These are phyloP conservation scores for Aspergillus amoenus DNA, from an alignment of 2,329 filamentous ascomycete genomes.

Conservation along the genomic window DNA sequence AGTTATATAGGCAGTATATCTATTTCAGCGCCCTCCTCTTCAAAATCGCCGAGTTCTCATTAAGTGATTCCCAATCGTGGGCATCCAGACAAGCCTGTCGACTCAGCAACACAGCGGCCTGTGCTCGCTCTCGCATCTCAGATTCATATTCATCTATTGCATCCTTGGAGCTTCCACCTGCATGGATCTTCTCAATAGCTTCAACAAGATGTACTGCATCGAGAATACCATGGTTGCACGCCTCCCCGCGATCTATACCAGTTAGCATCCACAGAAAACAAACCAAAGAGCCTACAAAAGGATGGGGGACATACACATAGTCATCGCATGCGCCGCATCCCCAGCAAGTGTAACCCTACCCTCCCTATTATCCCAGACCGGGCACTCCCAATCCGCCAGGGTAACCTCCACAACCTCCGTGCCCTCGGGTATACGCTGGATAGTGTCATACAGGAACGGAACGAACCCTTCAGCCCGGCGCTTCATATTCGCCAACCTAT, in stretches of 20 bases:
- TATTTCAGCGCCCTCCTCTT: conserved; percentile 17
- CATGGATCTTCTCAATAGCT: conserved; percentile 18
- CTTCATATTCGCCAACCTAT: conserved; percentile 44
- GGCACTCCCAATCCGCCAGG: conserved; percentile 29
- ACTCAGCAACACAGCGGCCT: conserved; percentile 32
- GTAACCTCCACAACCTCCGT: conserved; percentile 29
- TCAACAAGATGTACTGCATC: conserved; percentile 24
- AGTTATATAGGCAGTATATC: neutral
- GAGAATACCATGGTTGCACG: conserved; percentile 33
- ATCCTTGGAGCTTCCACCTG: neutral
- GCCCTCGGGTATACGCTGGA: conserved; percentile 26
- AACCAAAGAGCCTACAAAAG: neutral
- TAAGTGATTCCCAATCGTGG: conserved; percentile 29
- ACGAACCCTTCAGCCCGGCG: conserved; percentile 24
- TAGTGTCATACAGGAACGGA: conserved; percentile 19
- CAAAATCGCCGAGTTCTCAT: conserved; percentile 29
- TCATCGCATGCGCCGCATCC: conserved; percentile 36
- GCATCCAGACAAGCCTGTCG: conserved; percentile 37
- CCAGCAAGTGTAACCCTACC: conserved; percentile 32
- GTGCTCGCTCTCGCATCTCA: conserved; percentile 33
- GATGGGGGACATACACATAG: conserved; percentile 28
- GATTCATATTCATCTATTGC: conserved; percentile 29
- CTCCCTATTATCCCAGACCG: conserved; percentile 29
- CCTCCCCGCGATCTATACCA: conserved; percentile 30
- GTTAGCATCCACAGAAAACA: neutral